Evolutionary conservation across 169 alveolate genomes (phyloP).

Genomic region (Plasmodium inui): DNA sequence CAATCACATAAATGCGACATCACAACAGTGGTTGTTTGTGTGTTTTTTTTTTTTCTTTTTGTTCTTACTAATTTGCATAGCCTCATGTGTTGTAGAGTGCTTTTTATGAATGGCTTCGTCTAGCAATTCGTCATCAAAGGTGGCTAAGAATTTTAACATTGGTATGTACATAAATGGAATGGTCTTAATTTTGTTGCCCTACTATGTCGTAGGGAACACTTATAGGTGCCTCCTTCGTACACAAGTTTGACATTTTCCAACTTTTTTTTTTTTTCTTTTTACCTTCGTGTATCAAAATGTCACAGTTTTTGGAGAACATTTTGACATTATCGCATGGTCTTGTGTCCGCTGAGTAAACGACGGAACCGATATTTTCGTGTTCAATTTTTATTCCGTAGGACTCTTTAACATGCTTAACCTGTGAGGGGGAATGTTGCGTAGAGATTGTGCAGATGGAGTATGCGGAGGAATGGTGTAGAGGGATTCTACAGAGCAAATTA

Average conservation of each 20-base stretch:
- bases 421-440: slow-evolving; percentile 75
- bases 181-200: background rate
- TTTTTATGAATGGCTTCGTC: slow-evolving; percentile 88
- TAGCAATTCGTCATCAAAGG: slow-evolving; percentile 86
- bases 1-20: background rate
- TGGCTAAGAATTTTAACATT: slow-evolving; percentile 75
- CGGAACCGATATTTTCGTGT: slow-evolving; percentile 75
- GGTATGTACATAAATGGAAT: background rate
- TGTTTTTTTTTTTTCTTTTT: background rate
- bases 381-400: slow-evolving; percentile 79
- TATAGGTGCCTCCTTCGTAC: background rate
- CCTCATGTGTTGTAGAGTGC: slow-evolving; percentile 83
- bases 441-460: slow-evolving; percentile 8
- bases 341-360: slow-evolving; percentile 94
- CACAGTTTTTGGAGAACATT: slow-evolving; percentile 85
- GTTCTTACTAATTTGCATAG: slow-evolving; percentile 82
- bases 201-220: background rate
- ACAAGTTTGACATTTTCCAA: background rate
- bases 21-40: background rate
- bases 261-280: slow-evolving; percentile 21
- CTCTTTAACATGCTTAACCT: slow-evolving; percentile 88
- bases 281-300: slow-evolving; percentile 93
- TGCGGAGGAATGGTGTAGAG: slow-evolving; percentile 75
- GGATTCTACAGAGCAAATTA: background rate
- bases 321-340: slow-evolving; percentile 90